Percentiles rank a stretch among this genome's conserved stretches.
Conservation (phyloP, 176 grass and related monocot genomes). For the Saccharum spontaneum region DNA sequence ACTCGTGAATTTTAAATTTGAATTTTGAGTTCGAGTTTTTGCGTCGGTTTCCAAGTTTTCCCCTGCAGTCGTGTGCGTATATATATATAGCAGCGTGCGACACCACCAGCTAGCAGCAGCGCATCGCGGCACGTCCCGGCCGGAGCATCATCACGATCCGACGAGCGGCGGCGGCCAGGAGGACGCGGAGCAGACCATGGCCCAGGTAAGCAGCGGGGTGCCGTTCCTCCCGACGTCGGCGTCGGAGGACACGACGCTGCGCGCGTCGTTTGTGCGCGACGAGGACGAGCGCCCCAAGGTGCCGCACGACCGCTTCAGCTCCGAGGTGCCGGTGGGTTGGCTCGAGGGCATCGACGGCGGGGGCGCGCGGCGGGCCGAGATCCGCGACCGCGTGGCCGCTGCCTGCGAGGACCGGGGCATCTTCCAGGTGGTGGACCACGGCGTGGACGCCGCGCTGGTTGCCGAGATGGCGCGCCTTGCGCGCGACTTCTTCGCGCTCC, state of each 20-base stretch:
- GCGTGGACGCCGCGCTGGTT: constrained; percentile 62
- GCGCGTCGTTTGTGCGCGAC: constrained; percentile 76
- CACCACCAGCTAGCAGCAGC: too few relatives aligned
- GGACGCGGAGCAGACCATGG: too few relatives aligned
- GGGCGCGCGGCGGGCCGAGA: constrained; percentile 38
- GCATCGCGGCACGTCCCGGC: too few relatives aligned
- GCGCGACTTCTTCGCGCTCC: constrained; percentile 57
- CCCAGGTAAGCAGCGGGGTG: constrained; percentile 11
- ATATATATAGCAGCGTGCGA: too few relatives aligned
- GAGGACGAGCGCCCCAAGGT: constrained; percentile 91
- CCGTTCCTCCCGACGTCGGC: constrained; percentile 56
- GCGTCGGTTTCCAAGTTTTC: too few relatives aligned
- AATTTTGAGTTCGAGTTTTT: too few relatives aligned
- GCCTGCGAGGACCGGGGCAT: constrained; percentile 91
- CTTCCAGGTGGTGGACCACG: constrained; percentile 95
- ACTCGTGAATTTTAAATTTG: too few relatives aligned
- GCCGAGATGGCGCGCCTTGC: constrained; percentile 59
- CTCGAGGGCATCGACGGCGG: constrained; percentile 55
- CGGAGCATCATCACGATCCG: too few relatives aligned
- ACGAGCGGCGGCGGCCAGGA: too few relatives aligned
- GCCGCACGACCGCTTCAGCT: constrained; percentile 86
- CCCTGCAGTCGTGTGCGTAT: too few relatives aligned
- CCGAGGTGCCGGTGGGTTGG: constrained; percentile 71
- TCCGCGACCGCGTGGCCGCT: constrained; percentile 54
- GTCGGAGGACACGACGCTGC: constrained; percentile 51